A percentile compares a stretch with the other conserved stretches of the same genome.
Conservation (phyloP, 176 grass and related monocot genomes). For the Metroxylon sagu region DNA sequence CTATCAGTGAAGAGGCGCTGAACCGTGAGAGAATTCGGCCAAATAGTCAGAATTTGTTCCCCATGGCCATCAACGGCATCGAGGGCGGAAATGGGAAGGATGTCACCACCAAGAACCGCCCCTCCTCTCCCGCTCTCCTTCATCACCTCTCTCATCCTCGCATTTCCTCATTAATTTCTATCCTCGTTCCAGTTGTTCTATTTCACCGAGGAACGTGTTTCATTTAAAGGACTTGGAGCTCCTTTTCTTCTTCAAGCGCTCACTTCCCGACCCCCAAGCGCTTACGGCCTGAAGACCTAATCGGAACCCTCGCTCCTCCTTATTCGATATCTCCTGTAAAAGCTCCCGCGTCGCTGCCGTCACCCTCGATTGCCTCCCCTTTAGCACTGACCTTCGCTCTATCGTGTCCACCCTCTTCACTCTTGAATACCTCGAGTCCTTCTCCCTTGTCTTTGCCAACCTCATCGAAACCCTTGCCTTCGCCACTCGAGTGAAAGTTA, state of each 20-base stretch:
- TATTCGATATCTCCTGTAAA: not conserved
- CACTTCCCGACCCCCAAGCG: not conserved
- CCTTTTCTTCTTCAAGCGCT: slow-evolving; percentile 7
- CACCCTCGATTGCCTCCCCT: not conserved
- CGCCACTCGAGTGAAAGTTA: too few species aligned
- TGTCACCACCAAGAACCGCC: too few species aligned
- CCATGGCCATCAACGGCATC: too few species aligned
- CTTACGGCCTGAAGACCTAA: slow-evolving; percentile 1
- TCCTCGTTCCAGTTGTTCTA: not conserved
- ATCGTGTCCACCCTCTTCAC: not conserved
- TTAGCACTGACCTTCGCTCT: not conserved
- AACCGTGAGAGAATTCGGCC: too few species aligned
- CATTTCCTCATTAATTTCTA: too few species aligned
- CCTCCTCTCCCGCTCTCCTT: too few species aligned
- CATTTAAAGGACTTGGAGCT: slow-evolving; percentile 11
- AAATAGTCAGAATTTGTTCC: too few species aligned
- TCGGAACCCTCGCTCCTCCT: not conserved
- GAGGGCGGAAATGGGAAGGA: too few species aligned
- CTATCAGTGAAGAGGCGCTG: too few species aligned
- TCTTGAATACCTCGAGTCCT: not conserved
- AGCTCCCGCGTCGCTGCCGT: not conserved
- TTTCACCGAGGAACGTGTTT: not conserved
- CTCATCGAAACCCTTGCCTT: not conserved
- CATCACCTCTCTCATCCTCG: too few species aligned
- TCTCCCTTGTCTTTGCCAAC: not conserved